These are phyloP conservation scores for Setomelanomma holmii DNA, from an alignment of 2,329 filamentous ascomycete species.

Conservation along the genomic window DNA sequence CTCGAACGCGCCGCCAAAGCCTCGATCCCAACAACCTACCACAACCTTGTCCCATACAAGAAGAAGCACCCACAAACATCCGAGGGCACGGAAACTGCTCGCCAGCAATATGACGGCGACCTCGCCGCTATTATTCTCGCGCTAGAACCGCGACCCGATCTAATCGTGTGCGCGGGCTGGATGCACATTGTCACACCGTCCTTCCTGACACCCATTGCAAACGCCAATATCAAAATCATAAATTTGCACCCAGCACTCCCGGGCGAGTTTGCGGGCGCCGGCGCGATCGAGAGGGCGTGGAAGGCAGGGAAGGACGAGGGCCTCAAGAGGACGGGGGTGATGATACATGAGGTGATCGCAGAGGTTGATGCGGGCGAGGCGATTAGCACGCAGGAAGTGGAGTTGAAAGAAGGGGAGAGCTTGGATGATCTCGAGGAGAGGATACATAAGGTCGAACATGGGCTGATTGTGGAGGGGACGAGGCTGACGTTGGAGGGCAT, in stretches of 20 bases:
- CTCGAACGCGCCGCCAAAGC: conserved; percentile 66
- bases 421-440: conserved; percentile 72
- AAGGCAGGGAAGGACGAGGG: conserved; percentile 73
- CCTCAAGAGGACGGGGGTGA: conserved; percentile 76
- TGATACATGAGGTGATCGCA: conserved; percentile 81
- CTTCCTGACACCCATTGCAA: conserved; percentile 73
- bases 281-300: conserved; percentile 80
- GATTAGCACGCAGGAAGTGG: conserved; percentile 74
- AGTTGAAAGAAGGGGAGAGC: conserved; percentile 62
- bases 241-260: conserved; percentile 81
- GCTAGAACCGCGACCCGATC: conserved; percentile 65
- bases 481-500: conserved; percentile 56
- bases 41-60: conserved; percentile 80
- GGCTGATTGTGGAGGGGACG: conserved; percentile 78
- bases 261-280: conserved; percentile 77
- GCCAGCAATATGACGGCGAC: conserved; percentile 76
- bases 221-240: conserved; percentile 71
- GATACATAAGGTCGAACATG: conserved; percentile 80
- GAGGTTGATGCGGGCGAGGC: conserved; percentile 82
- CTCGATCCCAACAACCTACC: conserved; percentile 76
- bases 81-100: conserved; percentile 59
- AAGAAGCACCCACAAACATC: conserved; percentile 61
- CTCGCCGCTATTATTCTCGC: conserved; percentile 72
- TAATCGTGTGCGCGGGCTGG: conserved; percentile 82
- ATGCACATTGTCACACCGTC: conserved; percentile 80